phyloP scores from a whole-genome alignment of 306 rosid species.

The Urtica urens region DNA sequence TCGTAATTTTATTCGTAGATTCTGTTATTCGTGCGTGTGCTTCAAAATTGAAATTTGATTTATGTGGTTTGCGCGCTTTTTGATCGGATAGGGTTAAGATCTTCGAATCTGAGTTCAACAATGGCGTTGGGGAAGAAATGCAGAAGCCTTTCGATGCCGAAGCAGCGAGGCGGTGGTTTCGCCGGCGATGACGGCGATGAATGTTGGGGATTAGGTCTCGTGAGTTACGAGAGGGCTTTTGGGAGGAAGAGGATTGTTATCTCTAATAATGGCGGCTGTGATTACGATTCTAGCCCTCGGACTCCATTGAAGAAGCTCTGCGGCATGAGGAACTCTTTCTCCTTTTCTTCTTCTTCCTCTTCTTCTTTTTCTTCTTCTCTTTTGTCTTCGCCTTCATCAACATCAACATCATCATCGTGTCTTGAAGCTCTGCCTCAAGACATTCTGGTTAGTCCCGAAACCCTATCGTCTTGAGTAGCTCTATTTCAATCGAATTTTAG shows the following conservation, averaged over 20 bases:
- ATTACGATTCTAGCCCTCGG: conserved; percentile 16
- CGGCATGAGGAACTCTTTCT: conserved; percentile 11
- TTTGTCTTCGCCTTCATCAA: conserved; percentile 1
- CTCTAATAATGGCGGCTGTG: conserved; percentile 20
- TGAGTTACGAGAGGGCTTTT: conserved; percentile 24
- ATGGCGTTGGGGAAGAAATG: conserved; percentile 42
- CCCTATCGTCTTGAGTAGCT: too few species aligned
- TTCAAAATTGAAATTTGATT: neutral
- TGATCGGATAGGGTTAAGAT: neutral
- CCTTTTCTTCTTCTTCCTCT: neutral
- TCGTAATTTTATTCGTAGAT: too few species aligned
- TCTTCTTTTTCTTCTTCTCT: neutral
- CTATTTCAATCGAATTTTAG: conserved; percentile 1
- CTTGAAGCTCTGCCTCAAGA: conserved; percentile 65
- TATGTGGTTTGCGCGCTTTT: neutral
- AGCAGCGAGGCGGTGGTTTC: conserved; percentile 15
- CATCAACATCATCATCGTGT: too few species aligned
- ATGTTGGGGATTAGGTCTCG: conserved; percentile 31
- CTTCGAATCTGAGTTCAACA: neutral
- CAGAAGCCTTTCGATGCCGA: conserved; percentile 12
- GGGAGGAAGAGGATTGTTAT: conserved; percentile 53
- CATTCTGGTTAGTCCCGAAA: conserved; percentile 40
- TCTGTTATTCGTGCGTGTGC: too few species aligned
- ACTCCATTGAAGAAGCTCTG: conserved; percentile 43
- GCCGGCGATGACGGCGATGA: conserved; percentile 5